Conservation (phyloP, 495 filamentous ascomycete genomes). For the Glarea lozoyensis region DNA sequence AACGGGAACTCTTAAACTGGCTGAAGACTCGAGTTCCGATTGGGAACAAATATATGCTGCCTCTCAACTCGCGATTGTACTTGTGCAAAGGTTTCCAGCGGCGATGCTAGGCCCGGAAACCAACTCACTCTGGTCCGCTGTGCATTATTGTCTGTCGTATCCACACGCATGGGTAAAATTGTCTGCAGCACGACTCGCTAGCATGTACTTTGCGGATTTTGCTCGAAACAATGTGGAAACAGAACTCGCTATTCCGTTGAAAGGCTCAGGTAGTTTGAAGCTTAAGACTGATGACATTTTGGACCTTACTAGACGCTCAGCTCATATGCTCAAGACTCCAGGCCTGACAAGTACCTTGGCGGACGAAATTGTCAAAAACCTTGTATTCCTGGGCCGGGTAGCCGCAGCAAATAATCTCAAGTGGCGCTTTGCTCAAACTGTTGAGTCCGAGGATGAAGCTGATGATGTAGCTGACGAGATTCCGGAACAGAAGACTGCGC, state of each 20-base stretch:
- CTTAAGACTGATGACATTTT: slow-evolving; percentile 57
- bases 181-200: slow-evolving; percentile 63
- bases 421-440: slow-evolving; percentile 36
- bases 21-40: slow-evolving; percentile 42
- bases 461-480: slow-evolving; percentile 21
- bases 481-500: slow-evolving; percentile 35
- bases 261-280: slow-evolving; percentile 59
- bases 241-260: slow-evolving; percentile 51
- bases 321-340: slow-evolving; percentile 57
- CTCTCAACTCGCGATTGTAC: slow-evolving; percentile 56
- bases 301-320: slow-evolving; percentile 50
- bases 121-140: slow-evolving; percentile 53
- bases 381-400: slow-evolving; percentile 64
- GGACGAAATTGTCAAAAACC: slow-evolving; percentile 63
- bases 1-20: slow-evolving; percentile 36
- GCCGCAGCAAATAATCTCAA: slow-evolving; percentile 54
- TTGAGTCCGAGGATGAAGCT: slow-evolving; percentile 32
- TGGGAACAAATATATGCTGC: slow-evolving; percentile 76
- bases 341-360: slow-evolving; percentile 60
- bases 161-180: slow-evolving; percentile 70
- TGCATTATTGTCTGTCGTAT: slow-evolving; percentile 60
- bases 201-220: slow-evolving; percentile 69
- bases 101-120: slow-evolving; percentile 47
- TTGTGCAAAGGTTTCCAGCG: slow-evolving; percentile 57
- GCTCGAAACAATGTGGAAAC: slow-evolving; percentile 48